Evolutionary conservation across 225 moss, liverwort and hornwort genomes (phyloP), one percentile per base, ranked within the genome.

Genomic region (Rhytidiadelphus loreus): DNA sequence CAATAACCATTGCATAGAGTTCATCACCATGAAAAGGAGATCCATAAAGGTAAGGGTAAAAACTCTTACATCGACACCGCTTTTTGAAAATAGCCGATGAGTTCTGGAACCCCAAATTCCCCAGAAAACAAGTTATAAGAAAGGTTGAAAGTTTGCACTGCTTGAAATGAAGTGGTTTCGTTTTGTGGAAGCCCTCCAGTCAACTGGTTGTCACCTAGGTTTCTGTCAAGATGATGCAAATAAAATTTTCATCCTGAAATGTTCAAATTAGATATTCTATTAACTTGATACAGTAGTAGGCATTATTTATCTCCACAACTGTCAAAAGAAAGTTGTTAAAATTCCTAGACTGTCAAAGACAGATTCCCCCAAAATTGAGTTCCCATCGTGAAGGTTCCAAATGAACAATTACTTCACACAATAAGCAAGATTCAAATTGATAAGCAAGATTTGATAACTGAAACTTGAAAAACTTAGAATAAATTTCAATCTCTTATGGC

Each of bases 91-190:
- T 87, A 87, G 32, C 12, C 39, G 13, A 82, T 5, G 11, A 87
- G 16, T 23, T 62, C 60, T 23, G 7, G 0, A 57, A 46, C 37
- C 3, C 2, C 35, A 28, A 87, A 58, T 10, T 87, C 59, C 24
- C 87, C 87, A 23, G 82, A 72, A 37, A 90, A 90, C 55, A 11
- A 50, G 81, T 90, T 90, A 14, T 88, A 23, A 53, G 90, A 88
- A 68, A 90, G 18, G 66, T 86, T 86, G 66, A 86, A 86, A 23
- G 78, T 86, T 56, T 86, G 86, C 43, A 86, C 23, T 4, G 86
- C 86, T 41, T 32, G 66, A 56, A 78, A 86, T 29, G 90, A 86
- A 2, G 0, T 1, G 28, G n/a, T 66, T 43, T 43, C 55, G 12
- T 86, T 9, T 9, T 6, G 5, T 24, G 85, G 88, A 59, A 90